Conservation (phyloP, 1,139 yeast species). For the Nakaseomyces kungkrabaensis region DNA sequence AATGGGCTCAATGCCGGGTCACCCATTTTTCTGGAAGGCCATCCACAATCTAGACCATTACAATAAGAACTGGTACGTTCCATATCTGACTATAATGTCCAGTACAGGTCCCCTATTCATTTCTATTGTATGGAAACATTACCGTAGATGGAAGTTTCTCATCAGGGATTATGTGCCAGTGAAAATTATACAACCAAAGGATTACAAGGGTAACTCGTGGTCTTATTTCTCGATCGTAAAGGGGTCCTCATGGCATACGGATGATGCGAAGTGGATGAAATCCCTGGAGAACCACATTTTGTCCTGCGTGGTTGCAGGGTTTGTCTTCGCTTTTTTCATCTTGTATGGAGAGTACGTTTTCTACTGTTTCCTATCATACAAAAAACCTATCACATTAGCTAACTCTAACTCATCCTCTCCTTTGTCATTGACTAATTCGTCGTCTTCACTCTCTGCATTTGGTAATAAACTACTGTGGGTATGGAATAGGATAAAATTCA, state of each 20-base stretch:
- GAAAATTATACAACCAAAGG: constrained; percentile 60
- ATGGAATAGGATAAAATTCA: constrained; percentile 2
- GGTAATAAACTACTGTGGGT: neutral
- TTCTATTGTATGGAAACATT: constrained; percentile 80
- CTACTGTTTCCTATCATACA: constrained; percentile 34
- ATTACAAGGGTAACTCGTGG: constrained; percentile 47
- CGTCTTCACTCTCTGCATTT: neutral
- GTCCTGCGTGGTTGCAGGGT: constrained; percentile 60
- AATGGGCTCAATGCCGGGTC: constrained; percentile 81
- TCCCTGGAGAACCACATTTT: constrained; percentile 61
- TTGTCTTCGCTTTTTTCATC: constrained; percentile 45
- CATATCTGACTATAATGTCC: constrained; percentile 86
- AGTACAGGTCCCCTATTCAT: constrained; percentile 88
- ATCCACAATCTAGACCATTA: constrained; percentile 55
- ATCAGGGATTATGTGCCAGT: constrained; percentile 49
- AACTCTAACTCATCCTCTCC: neutral
- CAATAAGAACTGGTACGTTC: constrained; percentile 66
- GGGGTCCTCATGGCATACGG: constrained; percentile 86
- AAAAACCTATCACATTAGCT: constrained; percentile 2
- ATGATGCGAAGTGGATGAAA: constrained; percentile 71
- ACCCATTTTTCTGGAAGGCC: constrained; percentile 72
- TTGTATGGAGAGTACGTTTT: constrained; percentile 56
- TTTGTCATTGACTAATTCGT: neutral
- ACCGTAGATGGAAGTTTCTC: constrained; percentile 61
- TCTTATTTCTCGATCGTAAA: constrained; percentile 64